phyloP scores from a whole-genome alignment of 2,329 filamentous ascomycete genomes.

The Aspergillus brunneoviolaceus region DNA sequence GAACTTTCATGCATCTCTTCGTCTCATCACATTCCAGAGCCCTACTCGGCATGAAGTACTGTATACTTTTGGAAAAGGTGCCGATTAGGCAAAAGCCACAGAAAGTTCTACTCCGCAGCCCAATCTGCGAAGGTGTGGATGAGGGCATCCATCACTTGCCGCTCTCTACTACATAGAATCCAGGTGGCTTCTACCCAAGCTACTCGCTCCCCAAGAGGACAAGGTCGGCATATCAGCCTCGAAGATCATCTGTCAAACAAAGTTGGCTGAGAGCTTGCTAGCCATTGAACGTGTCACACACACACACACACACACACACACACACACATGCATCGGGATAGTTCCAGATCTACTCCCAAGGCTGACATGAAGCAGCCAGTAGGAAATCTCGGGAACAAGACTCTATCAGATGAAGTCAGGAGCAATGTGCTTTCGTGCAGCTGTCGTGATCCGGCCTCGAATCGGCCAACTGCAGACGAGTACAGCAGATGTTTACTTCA shows the following conservation, averaged over 20 bases:
- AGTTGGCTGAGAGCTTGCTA: not conserved
- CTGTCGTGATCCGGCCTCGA: slow-evolving; percentile 12
- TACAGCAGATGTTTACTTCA: slow-evolving; percentile 9
- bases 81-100: slow-evolving; percentile 10
- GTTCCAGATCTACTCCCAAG: slow-evolving; percentile 3
- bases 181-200: slow-evolving; percentile 9
- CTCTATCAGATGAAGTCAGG: slow-evolving; percentile 5
- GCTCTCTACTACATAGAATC: not conserved
- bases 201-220: not conserved
- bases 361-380: slow-evolving; percentile 19
- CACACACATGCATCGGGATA: slow-evolving; percentile 2
- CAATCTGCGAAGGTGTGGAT: slow-evolving; percentile 6
- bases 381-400: not conserved
- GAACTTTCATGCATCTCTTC: not conserved
- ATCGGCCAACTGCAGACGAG: slow-evolving; percentile 13
- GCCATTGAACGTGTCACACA: not conserved
- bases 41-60: not conserved
- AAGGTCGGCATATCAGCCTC: not conserved
- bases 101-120: slow-evolving; percentile 11
- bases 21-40: not conserved
- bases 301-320: not conserved
- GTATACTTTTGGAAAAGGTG: not conserved
- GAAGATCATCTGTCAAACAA: not conserved
- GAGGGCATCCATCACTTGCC: slow-evolving; percentile 8
- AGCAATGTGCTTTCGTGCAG: slow-evolving; percentile 1